phyloP scores from a whole-genome alignment of 2,329 filamentous ascomycete genomes.

The Dactylellina leptospora region DNA sequence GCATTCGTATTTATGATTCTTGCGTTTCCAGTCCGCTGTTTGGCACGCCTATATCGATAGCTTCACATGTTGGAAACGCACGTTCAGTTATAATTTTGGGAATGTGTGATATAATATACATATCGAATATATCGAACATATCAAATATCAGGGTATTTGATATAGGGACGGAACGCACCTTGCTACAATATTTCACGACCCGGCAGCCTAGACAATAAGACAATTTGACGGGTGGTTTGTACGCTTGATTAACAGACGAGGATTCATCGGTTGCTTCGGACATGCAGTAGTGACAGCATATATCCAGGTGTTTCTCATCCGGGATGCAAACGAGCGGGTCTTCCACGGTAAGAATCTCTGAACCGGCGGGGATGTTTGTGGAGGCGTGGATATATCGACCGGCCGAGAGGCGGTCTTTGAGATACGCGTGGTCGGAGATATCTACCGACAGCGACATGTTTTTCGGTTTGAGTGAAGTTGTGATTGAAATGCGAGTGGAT shows the following conservation, averaged over 20 bases:
- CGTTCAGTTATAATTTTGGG: too few relatives aligned
- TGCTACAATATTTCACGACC: constrained; percentile 69
- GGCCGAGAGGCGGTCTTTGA: constrained; percentile 49
- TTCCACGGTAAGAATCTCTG: constrained; percentile 64
- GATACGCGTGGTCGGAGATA: constrained; percentile 30
- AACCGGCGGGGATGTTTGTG: constrained; percentile 63
- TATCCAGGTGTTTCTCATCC: constrained; percentile 64
- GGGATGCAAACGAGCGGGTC: constrained; percentile 67
- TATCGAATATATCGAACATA: too few relatives aligned
- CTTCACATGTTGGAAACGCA: constrained; percentile 19
- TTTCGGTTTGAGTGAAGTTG: background rate
- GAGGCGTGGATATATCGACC: constrained; percentile 69
- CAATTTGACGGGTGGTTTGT: constrained; percentile 59
- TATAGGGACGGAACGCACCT: constrained; percentile 61
- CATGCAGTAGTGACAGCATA: constrained; percentile 70
- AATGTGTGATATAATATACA: too few relatives aligned
- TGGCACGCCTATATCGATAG: constrained; percentile 66
- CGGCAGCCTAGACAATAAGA: constrained; percentile 69
- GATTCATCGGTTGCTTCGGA: constrained; percentile 58
- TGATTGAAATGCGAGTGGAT: background rate
- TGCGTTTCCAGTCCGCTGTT: constrained; percentile 67
- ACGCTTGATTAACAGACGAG: constrained; percentile 32
- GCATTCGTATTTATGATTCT: constrained; percentile 70
- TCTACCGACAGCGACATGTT: constrained; percentile 32
- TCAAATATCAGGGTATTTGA: background rate